phyloP scores from a whole-genome alignment of 169 alveolate genomes.

The Babesia ovis region DNA sequence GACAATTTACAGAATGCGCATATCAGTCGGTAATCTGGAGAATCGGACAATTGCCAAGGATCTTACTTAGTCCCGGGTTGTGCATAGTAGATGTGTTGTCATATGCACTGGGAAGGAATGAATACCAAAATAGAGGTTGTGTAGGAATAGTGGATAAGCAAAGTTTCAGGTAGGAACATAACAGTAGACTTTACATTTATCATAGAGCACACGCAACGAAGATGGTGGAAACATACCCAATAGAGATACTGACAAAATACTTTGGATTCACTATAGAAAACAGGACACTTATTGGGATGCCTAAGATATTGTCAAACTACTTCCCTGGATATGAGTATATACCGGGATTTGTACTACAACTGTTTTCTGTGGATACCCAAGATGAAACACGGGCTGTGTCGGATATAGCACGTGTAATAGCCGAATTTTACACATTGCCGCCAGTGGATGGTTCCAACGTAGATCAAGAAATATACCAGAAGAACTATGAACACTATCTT shows the following conservation, averaged over 20 bases:
- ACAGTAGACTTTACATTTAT: too few relatives aligned
- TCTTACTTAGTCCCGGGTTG: conserved; percentile 65
- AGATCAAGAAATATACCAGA: conserved; percentile 23
- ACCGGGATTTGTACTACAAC: conserved; percentile 52
- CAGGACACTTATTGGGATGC: conserved; percentile 23
- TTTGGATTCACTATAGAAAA: conserved; percentile 45
- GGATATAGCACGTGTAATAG: conserved; percentile 23
- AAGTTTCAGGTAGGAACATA: background rate
- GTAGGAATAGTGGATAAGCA: background rate
- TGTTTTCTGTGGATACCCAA: conserved; percentile 20
- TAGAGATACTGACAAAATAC: conserved; percentile 26
- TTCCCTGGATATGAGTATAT: conserved; percentile 76
- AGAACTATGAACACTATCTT: conserved; percentile 25
- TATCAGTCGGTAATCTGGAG: conserved; percentile 76
- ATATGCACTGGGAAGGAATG: conserved; percentile 50
- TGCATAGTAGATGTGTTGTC: conserved; percentile 66
- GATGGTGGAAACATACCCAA: background rate
- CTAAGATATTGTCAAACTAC: conserved; percentile 58
- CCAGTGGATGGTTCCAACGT: conserved; percentile 28
- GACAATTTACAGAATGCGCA: conserved; percentile 50
- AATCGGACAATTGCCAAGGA: conserved; percentile 73
- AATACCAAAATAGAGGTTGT: background rate
- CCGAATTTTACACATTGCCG: conserved; percentile 36
- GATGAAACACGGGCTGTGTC: conserved; percentile 21
- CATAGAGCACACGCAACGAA: conserved; percentile 19